Conservation (phyloP, 2,329 filamentous ascomycete species). For the Gliomastix tumulicola region DNA sequence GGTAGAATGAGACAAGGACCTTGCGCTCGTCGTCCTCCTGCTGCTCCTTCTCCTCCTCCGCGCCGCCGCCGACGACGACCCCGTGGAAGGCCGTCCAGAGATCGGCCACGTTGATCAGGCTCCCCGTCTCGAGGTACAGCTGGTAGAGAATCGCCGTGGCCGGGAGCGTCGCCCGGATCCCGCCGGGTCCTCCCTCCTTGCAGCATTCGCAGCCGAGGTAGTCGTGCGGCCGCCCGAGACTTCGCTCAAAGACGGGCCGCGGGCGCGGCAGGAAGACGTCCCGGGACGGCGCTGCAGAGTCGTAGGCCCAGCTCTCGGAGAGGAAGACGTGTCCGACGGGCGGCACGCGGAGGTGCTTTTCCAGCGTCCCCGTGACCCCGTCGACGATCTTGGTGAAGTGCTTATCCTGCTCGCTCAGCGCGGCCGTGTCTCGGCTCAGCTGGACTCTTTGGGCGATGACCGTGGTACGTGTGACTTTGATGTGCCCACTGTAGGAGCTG, state of each 20-base stretch:
- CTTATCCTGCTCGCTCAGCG: conserved; percentile 63
- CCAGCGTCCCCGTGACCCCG: conserved; percentile 22
- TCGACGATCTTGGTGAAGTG: conserved; percentile 63
- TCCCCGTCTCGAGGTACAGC: conserved; percentile 70
- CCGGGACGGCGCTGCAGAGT: conserved; percentile 59
- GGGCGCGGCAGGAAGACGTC: conserved; percentile 72
- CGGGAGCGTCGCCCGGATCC: conserved; percentile 55
- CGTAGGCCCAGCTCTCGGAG: conserved; percentile 70
- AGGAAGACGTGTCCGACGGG: conserved; percentile 42
- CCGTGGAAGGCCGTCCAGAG: conserved; percentile 71
- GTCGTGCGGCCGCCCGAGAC: conserved; percentile 65
- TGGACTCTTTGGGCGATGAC: conserved; percentile 77
- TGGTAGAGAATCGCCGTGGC: conserved; percentile 70
- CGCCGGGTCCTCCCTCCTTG: conserved; percentile 31
- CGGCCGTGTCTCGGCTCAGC: conserved; percentile 66
- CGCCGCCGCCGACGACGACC: conserved; percentile 56
- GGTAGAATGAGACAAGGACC: conserved; percentile 73
- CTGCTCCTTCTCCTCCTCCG: conserved; percentile 22
- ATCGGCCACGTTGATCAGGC: conserved; percentile 72
- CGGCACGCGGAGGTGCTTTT: conserved; percentile 12
- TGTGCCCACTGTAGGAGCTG: conserved; percentile 68
- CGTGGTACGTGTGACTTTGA: conserved; percentile 66
- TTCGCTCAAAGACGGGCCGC: conserved; percentile 63
- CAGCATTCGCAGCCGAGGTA: conserved; percentile 73
- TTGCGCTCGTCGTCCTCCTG: conserved; percentile 40